Evolutionary conservation across 225 moss, liverwort and hornwort genomes (phyloP), one percentile per base, ranked within the genome.

Genomic region (Antitrichia curtipendula): DNA sequence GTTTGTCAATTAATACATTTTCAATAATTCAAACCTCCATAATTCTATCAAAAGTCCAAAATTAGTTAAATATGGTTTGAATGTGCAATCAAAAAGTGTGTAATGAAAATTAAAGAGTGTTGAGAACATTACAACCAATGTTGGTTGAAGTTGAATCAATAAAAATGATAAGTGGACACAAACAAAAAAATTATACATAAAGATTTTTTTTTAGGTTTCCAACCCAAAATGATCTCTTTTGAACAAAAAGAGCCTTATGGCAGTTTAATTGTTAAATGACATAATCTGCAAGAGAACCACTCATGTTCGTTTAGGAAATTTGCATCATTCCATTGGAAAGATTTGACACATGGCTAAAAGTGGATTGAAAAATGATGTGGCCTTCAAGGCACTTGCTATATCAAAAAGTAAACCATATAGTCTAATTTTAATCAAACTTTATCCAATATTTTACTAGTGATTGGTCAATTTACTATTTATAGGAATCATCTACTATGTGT

Each of bases 131-230:
- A 41, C 13, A 70, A 70, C 7, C 1, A 0, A 23, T 23, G 8
- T 69, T 9, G 9, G 14, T 16, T 23, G 40, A 24, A 40, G 14
- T 0, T 25, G 0, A 27, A 40, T 70, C n/a, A 21, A 64, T 66
- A 21, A 66, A 66, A 41, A 70, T 41, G 14, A 24, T 41, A 43
- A 2, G 5, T 27, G 22, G 12, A 6, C 22, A 6, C 22, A 27
- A 1, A 6, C 4, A 3, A 24, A 41, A 6, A 10, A 7, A 40
- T 14, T 8, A 13, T 1, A 41, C 8, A 24, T 11, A 6, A n/a
- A n/a, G n/a, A 6, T 45, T 45, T 12, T 22, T 66, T 66, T 66
- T 13, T 12, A 7, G 15, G 43, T 43, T 43, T 71, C 8, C 16
- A 43, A 28, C 16, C 3, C 28, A 43, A 71, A 41, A 43, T 27